Conservation (phyloP, 2,329 filamentous ascomycete species). For the Colletotrichum shisoi region DNA sequence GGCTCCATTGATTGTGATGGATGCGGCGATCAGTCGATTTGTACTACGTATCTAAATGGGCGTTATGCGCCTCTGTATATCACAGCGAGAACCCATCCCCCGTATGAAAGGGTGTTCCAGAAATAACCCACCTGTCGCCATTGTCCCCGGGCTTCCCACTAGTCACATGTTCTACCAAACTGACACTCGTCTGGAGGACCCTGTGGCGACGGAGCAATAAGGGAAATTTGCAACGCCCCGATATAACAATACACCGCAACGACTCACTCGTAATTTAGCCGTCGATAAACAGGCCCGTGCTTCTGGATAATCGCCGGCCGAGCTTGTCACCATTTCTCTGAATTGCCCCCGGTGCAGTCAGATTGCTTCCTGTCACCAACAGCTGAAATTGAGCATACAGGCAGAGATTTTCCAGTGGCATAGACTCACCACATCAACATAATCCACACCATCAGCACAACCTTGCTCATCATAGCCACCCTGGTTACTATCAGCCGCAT, state of each 20-base stretch:
- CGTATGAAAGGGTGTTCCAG: background rate
- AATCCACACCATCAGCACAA: no score
- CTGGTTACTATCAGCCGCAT: no score
- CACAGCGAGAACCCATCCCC: background rate
- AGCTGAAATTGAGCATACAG: background rate
- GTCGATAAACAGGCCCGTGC: background rate
- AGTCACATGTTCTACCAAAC: background rate
- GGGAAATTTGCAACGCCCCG: background rate
- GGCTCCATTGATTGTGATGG: background rate
- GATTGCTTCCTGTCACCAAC: background rate
- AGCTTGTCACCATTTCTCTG: background rate
- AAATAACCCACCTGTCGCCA: background rate
- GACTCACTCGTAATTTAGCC: background rate
- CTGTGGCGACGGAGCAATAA: no score
- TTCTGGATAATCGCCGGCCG: background rate
- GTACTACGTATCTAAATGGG: conserved; percentile 19
- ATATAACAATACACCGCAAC: conserved; percentile 2
- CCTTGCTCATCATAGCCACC: no score
- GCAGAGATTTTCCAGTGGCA: background rate
- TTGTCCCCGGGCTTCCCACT: background rate
- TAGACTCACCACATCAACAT: background rate
- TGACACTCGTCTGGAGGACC: no score
- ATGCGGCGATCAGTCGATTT: conserved; percentile 12
- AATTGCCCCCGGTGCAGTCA: no score
- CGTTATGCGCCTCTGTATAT: conserved; percentile 15